A percentile compares a stretch with the other conserved stretches of the same genome.
Conservation (phyloP, 805 yeast species). For the Osmozyma mogii region DNA sequence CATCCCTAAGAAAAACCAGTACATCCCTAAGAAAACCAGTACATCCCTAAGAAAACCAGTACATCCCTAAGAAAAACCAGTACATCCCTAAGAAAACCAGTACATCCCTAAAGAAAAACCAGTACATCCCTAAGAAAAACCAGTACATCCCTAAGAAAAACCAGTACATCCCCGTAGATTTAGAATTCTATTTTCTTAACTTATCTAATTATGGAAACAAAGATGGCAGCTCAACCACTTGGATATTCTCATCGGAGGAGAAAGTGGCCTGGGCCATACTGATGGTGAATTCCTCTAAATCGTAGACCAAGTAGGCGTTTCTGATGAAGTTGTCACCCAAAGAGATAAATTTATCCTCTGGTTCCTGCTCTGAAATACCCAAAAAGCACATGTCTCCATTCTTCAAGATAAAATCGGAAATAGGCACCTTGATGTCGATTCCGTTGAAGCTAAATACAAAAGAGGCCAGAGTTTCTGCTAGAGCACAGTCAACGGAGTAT, state of each 20-base stretch:
- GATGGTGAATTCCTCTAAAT: neutral
- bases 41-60: too few species aligned
- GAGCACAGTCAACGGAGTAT: neutral
- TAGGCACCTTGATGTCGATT: slow-evolving; percentile 1
- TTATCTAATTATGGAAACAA: too few species aligned
- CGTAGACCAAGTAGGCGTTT: slow-evolving; percentile 1
- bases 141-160: too few species aligned
- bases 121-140: too few species aligned
- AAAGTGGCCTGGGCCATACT: neutral
- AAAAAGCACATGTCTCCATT: neutral
- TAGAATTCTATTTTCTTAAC: too few species aligned
- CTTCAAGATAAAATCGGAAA: neutral
- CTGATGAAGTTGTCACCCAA: neutral
- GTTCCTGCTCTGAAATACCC: neutral
- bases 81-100: too few species aligned
- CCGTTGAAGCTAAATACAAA: slow-evolving; percentile 1
- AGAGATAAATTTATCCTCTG: neutral
- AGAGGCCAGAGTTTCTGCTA: neutral
- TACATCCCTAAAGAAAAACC: too few species aligned
- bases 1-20: too few species aligned
- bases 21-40: too few species aligned
- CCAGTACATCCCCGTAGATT: too few species aligned
- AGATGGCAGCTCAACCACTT: too few species aligned
- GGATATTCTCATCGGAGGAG: neutral
- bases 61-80: too few species aligned